phyloP scores from a whole-genome alignment of 805 yeast genomes.

The Pichia occidentalis region DNA sequence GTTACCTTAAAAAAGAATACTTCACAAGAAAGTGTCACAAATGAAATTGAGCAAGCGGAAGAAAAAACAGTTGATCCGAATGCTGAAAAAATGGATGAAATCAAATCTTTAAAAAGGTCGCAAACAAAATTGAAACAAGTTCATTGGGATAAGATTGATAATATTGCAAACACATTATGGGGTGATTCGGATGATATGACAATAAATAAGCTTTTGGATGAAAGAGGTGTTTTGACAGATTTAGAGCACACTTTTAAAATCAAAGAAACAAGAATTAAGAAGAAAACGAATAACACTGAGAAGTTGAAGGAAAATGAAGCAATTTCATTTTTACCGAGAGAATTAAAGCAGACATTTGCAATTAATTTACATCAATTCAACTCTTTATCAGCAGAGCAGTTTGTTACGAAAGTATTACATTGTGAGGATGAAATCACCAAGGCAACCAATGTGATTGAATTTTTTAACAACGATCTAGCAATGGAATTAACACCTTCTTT shows the following conservation, averaged over 20 bases:
- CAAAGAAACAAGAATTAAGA: slow-evolving; percentile 21
- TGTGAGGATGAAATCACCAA: slow-evolving; percentile 53
- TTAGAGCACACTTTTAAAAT: slow-evolving; percentile 54
- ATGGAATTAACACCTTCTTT: slow-evolving; percentile 51
- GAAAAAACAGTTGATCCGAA: slow-evolving; percentile 10
- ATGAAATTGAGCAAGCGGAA: not conserved
- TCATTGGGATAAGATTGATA: slow-evolving; percentile 74
- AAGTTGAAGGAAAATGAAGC: slow-evolving; percentile 27
- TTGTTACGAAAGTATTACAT: slow-evolving; percentile 46
- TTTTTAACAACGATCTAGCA: slow-evolving; percentile 61
- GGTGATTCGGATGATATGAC: slow-evolving; percentile 35
- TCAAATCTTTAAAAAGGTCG: slow-evolving; percentile 18
- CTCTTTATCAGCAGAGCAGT: slow-evolving; percentile 43
- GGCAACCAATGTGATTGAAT: slow-evolving; percentile 58
- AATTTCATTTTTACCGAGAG: slow-evolving; percentile 56
- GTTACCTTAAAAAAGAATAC: not conserved
- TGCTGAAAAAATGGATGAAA: slow-evolving; percentile 7
- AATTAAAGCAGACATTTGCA: slow-evolving; percentile 72
- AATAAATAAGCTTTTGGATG: slow-evolving; percentile 43
- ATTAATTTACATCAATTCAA: slow-evolving; percentile 66
- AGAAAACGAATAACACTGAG: slow-evolving; percentile 32
- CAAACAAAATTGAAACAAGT: slow-evolving; percentile 57
- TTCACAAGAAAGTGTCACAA: not conserved
- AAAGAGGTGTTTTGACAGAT: slow-evolving; percentile 59
- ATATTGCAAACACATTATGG: slow-evolving; percentile 61